These are phyloP conservation scores for Cyberlindnera amylophila DNA, from an alignment of 805 yeast species.

Conservation along the genomic window DNA sequence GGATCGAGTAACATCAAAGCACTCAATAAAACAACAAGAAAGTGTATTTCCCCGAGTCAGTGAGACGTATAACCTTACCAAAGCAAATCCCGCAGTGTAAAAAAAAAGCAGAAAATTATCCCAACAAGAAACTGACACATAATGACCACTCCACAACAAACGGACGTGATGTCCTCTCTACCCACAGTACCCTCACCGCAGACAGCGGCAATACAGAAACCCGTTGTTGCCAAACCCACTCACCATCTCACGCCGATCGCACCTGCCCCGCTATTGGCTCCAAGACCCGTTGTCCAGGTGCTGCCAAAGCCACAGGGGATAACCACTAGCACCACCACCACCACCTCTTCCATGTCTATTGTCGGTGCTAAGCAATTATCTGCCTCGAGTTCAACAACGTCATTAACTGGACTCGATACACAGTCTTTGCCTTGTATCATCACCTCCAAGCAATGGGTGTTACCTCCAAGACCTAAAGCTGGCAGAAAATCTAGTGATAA, in stretches of 20 bases:
- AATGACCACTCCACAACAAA: too few species aligned
- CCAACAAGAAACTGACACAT: too few species aligned
- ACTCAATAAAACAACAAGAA: too few species aligned
- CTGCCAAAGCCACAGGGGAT: constrained; percentile 15
- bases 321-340: too few species aligned
- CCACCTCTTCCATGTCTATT: too few species aligned
- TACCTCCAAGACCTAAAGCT: constrained; percentile 82
- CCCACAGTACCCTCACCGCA: neutral
- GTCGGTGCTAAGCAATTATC: constrained; percentile 6
- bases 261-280: constrained; percentile 20
- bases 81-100: too few species aligned
- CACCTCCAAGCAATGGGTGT: constrained; percentile 75
- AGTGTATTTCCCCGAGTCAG: too few species aligned
- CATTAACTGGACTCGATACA: constrained; percentile 2
- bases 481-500: constrained; percentile 41
- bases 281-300: constrained; percentile 20
- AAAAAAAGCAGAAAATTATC: too few species aligned
- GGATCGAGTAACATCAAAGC: too few species aligned
- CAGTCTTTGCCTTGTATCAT: constrained; percentile 17
- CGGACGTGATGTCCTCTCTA: too few species aligned
- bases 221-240: constrained; percentile 17
- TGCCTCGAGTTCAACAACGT: constrained; percentile 1
- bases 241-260: constrained; percentile 19
- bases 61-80: too few species aligned
- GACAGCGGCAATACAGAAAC: neutral